Conservation (phyloP, 208 protist genomes). For the Crithidia brevicula region DNA sequence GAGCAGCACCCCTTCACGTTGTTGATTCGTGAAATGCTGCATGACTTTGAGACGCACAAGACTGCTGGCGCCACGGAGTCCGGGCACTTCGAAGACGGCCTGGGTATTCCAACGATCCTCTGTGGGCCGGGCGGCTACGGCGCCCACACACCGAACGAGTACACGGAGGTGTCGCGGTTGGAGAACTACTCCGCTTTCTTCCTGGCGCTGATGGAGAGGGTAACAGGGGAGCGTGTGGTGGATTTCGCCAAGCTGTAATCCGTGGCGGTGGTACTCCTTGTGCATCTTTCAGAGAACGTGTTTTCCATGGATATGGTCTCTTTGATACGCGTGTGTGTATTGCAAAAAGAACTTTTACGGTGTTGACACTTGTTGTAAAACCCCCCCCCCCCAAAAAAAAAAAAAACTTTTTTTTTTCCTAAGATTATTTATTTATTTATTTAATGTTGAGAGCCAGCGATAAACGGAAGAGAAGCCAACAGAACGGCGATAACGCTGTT, state of each 20-base stretch:
- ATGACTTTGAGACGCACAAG: slow-evolving; percentile 1
- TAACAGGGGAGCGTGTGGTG: background rate
- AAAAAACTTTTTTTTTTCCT: too few species aligned
- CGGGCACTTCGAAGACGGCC: slow-evolving; percentile 44
- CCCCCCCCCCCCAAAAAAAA: too few species aligned
- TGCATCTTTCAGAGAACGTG: background rate
- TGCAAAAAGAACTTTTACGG: too few species aligned
- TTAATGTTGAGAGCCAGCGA: too few species aligned
- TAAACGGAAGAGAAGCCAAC: too few species aligned
- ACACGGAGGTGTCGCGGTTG: slow-evolving; percentile 26
- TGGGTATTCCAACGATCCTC: slow-evolving; percentile 45
- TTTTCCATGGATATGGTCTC: too few species aligned
- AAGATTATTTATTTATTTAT: too few species aligned
- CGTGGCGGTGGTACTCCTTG: background rate
- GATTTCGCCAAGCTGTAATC: background rate
- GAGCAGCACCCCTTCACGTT: slow-evolving; percentile 40
- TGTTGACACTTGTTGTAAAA: too few species aligned
- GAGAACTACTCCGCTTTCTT: slow-evolving; percentile 6
- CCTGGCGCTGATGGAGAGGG: background rate
- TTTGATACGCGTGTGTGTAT: too few species aligned
- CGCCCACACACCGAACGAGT: slow-evolving; percentile 51
- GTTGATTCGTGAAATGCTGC: slow-evolving; percentile 18
- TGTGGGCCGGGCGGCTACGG: slow-evolving; percentile 42
- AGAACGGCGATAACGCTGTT: too few species aligned
- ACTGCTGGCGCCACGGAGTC: slow-evolving; percentile 42